phyloP scores from a whole-genome alignment of 805 yeast species.

The Wickerhamiella australiensis region DNA sequence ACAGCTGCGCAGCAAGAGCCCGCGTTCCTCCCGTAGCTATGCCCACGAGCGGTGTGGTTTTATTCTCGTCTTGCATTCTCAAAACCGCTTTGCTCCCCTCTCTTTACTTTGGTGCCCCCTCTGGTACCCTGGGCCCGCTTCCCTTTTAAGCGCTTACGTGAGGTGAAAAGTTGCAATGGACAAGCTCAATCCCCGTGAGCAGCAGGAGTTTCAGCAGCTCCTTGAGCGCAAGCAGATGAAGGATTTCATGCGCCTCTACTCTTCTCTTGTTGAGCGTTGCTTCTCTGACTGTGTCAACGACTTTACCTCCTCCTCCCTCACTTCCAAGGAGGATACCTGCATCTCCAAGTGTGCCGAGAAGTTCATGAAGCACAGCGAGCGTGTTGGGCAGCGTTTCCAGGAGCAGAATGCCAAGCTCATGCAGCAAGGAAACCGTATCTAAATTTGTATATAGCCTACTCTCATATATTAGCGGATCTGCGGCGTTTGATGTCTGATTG shows the following conservation, averaged over 20 bases:
- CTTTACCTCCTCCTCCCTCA: constrained; percentile 82
- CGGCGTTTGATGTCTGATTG: too few relatives aligned
- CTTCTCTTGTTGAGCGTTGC: constrained; percentile 91
- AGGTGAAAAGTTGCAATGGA: constrained; percentile 47
- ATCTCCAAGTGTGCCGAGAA: constrained; percentile 89
- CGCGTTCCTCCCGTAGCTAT: constrained; percentile 77
- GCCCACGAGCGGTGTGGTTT: constrained; percentile 41
- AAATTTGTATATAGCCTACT: neutral
- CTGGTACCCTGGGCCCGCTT: too few relatives aligned
- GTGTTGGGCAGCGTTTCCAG: constrained; percentile 98
- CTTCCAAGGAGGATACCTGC: constrained; percentile 76
- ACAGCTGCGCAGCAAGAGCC: constrained; percentile 67
- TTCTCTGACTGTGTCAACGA: constrained; percentile 96
- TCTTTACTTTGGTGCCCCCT: too few relatives aligned
- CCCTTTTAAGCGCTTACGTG: neutral
- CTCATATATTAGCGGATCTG: too few relatives aligned
- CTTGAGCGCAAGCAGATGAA: constrained; percentile 98
- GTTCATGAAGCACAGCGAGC: constrained; percentile 94
- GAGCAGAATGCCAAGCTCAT: constrained; percentile 56
- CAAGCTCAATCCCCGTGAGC: constrained; percentile 87
- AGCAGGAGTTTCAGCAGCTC: constrained; percentile 87
- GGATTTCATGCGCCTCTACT: constrained; percentile 95
- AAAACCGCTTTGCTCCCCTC: neutral
- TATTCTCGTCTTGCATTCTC: constrained; percentile 8
- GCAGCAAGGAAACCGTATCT: constrained; percentile 15